Conservation (phyloP, 2,329 filamentous ascomycete genomes). For the Aspergillus latus region DNA sequence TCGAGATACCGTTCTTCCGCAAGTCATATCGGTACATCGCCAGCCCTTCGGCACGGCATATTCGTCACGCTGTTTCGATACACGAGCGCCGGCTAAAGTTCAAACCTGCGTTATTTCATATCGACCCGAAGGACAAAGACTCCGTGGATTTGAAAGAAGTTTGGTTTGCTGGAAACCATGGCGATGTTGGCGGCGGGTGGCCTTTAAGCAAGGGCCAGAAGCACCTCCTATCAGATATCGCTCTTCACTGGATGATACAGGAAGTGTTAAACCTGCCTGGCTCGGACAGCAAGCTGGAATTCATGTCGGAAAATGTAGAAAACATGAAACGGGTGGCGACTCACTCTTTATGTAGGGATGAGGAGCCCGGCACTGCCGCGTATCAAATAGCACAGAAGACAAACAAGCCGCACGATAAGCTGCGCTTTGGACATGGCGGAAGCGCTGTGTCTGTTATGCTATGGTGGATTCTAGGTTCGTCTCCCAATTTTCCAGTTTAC, state of each 20-base stretch:
- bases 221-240: constrained; percentile 49
- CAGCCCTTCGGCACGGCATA: constrained; percentile 41
- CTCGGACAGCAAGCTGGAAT: constrained; percentile 25
- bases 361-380: constrained; percentile 15
- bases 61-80: constrained; percentile 55
- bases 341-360: constrained; percentile 15
- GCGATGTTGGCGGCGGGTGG: constrained; percentile 68
- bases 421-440: constrained; percentile 32
- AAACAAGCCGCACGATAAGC: constrained; percentile 34
- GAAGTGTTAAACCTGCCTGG: constrained; percentile 38
- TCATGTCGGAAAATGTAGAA: constrained; percentile 20
- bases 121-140: constrained; percentile 12
- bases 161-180: constrained; percentile 70
- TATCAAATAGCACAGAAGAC: constrained; percentile 18
- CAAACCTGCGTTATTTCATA: constrained; percentile 8
- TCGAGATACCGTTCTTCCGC: constrained; percentile 34
- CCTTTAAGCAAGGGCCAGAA: constrained; percentile 1
- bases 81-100: constrained; percentile 57
- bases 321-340: constrained; percentile 11
- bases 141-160: constrained; percentile 67
- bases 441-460: constrained; percentile 27
- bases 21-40: constrained; percentile 28
- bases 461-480: constrained; percentile 37
- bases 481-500: not conserved
- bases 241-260: constrained; percentile 55